Base-by-base conservation (phyloP, 1,284 basidiomycete genomes). In the Afroboletus lepidellus region DNA sequence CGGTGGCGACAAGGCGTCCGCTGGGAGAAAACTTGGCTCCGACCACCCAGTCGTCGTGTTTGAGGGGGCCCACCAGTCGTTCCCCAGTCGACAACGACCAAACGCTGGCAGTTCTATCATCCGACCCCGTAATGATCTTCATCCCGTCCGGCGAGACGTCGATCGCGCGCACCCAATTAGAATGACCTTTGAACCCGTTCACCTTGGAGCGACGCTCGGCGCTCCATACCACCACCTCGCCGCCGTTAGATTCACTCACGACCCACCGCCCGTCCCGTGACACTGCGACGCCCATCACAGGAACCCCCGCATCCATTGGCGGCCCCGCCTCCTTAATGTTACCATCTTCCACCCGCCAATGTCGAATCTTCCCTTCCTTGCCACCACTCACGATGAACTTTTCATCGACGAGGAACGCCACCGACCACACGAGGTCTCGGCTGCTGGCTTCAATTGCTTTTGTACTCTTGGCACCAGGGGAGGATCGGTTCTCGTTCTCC, bases 121-220 rank as follows among this genome's bases (percentile, higher is more conserved):
- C 1, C 3, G 34, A 48, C 1, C 55, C 55, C 0, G 34, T 45
- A 5, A 45, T 48, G 7, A 57, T 20, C 13, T 1, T 37, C 24
- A 37, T 24, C 38, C n/a, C 37, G 3, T 55, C 42, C 0, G 51
- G 42, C 1, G 56, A 55, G 8, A 58, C 16, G 16, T 59, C 48
- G 4, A 57, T 4, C 1, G 42, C 33, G 4, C 0, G 4, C n/a
- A 58, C 51, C 2, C 9, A 3, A 1, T 1, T 0, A 0, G 1
- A 11, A 9, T 58, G 44, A 12, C 12, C 48, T 23, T 21, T 34
- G 16, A 41, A 46, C 9, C 24, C 38, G 9, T 0, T 3, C 1
- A 37, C 23, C 7, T 33, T 38, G 1, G 33, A 8, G 30, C 30
- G n/a, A 9, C 1, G 44, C 12, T 38, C 20, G 3, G 36, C 25